These are phyloP conservation scores for button mushroom (Agaricus bisporus) DNA, from an alignment of 768 basidiomycete genomes.

Conservation along the genomic window DNA sequence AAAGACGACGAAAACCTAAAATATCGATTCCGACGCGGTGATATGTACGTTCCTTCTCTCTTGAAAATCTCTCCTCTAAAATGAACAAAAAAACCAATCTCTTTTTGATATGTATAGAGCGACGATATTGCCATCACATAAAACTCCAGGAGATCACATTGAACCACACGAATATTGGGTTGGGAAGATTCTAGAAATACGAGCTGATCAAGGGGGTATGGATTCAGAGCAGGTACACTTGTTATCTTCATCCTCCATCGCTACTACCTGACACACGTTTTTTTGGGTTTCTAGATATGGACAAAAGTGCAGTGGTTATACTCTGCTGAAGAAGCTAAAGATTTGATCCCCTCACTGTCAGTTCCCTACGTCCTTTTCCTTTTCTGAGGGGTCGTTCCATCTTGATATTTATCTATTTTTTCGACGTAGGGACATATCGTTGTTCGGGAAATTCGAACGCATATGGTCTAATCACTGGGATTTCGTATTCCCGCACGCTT, in stretches of 20 bases:
- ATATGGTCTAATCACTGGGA: conserved; percentile 44
- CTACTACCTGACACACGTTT: neutral
- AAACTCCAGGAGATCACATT: conserved; percentile 17
- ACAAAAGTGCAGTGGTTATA: conserved; percentile 51
- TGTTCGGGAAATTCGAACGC: conserved; percentile 43
- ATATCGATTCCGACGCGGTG: conserved; percentile 22
- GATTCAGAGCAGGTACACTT: conserved; percentile 26
- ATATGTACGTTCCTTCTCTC: conserved; percentile 26
- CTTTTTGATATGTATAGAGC: conserved; percentile 24
- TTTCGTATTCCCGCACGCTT: conserved; percentile 35
- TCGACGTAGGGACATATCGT: conserved; percentile 26
- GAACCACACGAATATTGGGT: conserved; percentile 45
- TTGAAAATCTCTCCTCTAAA: neutral
- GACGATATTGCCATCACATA: conserved; percentile 33
- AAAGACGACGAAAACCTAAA: conserved; percentile 20
- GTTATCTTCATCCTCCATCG: neutral
- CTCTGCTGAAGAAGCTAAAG: conserved; percentile 38
- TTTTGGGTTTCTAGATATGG: conserved; percentile 38
- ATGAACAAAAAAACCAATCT: no score
- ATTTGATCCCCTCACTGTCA: conserved; percentile 41
- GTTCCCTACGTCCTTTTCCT: neutral
- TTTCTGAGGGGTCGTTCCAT: neutral
- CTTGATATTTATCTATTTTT: neutral
- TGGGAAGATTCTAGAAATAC: conserved; percentile 40
- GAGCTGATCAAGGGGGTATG: conserved; percentile 22